These are phyloP conservation scores for Rhododendron henanense DNA, from an alignment of 148 eudicot genomes.

Conservation along the genomic window DNA sequence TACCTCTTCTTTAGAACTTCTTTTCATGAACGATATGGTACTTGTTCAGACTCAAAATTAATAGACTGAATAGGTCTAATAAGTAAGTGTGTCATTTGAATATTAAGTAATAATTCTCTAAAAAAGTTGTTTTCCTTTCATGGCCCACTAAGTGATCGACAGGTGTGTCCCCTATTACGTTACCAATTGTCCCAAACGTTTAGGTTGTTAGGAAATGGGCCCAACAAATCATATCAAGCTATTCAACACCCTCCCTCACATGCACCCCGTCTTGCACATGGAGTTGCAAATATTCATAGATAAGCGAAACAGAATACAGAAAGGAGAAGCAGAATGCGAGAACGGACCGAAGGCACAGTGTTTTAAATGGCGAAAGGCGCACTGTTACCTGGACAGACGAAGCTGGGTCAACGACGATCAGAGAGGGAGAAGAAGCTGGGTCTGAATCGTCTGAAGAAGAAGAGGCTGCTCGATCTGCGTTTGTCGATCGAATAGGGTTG, in stretches of 20 bases:
- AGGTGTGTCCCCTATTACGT: not conserved
- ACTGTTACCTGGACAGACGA: too few species aligned
- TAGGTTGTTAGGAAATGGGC: not conserved
- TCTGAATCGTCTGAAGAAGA: too few species aligned
- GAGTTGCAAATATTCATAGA: too few species aligned
- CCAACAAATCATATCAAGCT: not conserved
- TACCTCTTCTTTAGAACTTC: not conserved
- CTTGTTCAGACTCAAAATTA: not conserved
- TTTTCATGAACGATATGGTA: not conserved
- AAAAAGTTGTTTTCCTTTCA: not conserved
- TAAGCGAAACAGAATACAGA: too few species aligned
- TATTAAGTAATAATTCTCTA: not conserved
- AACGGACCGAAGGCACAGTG: not conserved
- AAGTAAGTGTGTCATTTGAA: not conserved
- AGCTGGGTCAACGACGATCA: too few species aligned
- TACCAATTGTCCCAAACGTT: not conserved
- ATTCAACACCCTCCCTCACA: not conserved
- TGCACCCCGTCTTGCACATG: not conserved
- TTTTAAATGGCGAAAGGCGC: too few species aligned
- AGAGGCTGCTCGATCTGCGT: too few species aligned
- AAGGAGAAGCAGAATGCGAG: too few species aligned
- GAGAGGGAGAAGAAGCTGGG: too few species aligned
- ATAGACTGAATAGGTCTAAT: not conserved
- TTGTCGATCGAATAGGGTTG: too few species aligned
- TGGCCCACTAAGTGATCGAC: not conserved